Base-by-base conservation (phyloP, 2,329 filamentous ascomycete genomes). In the Ophiostoma tasmaniense region DNA sequence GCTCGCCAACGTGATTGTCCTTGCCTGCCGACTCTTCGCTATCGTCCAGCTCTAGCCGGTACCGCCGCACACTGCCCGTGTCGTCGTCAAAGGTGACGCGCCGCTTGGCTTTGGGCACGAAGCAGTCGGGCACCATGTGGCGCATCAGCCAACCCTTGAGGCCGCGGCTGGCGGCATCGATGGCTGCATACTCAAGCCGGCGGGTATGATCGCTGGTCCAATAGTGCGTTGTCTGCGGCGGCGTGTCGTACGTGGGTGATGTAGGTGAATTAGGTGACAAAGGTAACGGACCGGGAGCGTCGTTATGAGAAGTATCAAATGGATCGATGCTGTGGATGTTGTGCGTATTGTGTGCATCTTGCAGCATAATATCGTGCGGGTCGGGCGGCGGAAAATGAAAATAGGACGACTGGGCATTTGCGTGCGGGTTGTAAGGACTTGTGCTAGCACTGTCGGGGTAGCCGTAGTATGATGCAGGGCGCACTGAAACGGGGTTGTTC, bases 171-270 rank as follows among this genome's bases (percentile, higher is more conserved):
- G 87, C 86, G 0, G 86, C 86, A 66, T 89, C 87, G 55, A 89
- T 89, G 68, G 87, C 87, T 0, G 86, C 87, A 73, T 89, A 89
- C 78, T 89, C 87, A 3, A 88, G 80, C 13, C 86, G 81, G 3
- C 87, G 81, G 0, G 87, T 89, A 67, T 81, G 81, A 74, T 89
- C 85, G 73, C 85, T 88, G 0, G 86, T 89, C 87, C 87, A 89
- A 77, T 89, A 89, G 74, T 89, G 85, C 1, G 85, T 85, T 2
- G 87, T 88, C 72, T 83, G 82, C 3, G 84, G 84, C 14, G 85
- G 86, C 1, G 80, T 79, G 2, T 80, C 77, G 42, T 79, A 78
- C 28, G 35, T 28, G n/a, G 22, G 45, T 28, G 28, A 76, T 69
- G 1, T 74, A 72, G 25, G 71, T 72, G 28, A 72, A 69, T 71